Base-by-base conservation (phyloP, 495 filamentous ascomycete genomes). In the Xylaria acuta region DNA sequence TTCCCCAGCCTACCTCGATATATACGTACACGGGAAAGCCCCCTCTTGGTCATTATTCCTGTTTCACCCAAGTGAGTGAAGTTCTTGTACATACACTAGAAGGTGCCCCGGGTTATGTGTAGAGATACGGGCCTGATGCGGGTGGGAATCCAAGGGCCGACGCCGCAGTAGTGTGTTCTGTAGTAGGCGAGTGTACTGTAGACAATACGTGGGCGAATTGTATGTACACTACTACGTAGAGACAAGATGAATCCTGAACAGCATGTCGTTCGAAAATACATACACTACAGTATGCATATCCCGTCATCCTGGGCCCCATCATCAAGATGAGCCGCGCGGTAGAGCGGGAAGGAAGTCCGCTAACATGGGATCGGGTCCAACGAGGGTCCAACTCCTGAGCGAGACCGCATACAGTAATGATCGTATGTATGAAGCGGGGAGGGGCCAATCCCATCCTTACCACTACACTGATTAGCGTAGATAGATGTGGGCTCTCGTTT, bases 261-360 rank as follows among this genome's bases (percentile, higher is more conserved):
- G 27, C 1, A 4, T 54, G 51, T 54, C 22, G 51, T 54, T 9
- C 22, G 12, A 54, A 53, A 38, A 38, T 7, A n/a, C n/a, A n/a
- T n/a, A n/a, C n/a, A n/a, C 41, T 45, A 45, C 34, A 36, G 34
- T 38, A 16, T 22, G 47, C 47, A 51, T 12, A 51, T 51, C 47
- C 47, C 47, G 47, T 9, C 8, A 9, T 30, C 51, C 20, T 14
- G 51, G 3, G 36, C 36, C 30, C n/a, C n/a, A n/a, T 60, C 59
- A 38, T 27, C 36, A 63, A 11, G 14, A 66, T 38, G 11, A 51
- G 64, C 64, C 64, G 64, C 64, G 64, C 64, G 64, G 64, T 67
- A 67, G 64, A 40, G 64, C 64, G 64, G 64, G 45, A 51, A 53
- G 18, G 47, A 67, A 51, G 64, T 67, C 64, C 64, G 64, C 64